These are phyloP conservation scores for Fusarium sarcochroum DNA, from an alignment of 2,329 filamentous ascomycete species.

Conservation along the genomic window DNA sequence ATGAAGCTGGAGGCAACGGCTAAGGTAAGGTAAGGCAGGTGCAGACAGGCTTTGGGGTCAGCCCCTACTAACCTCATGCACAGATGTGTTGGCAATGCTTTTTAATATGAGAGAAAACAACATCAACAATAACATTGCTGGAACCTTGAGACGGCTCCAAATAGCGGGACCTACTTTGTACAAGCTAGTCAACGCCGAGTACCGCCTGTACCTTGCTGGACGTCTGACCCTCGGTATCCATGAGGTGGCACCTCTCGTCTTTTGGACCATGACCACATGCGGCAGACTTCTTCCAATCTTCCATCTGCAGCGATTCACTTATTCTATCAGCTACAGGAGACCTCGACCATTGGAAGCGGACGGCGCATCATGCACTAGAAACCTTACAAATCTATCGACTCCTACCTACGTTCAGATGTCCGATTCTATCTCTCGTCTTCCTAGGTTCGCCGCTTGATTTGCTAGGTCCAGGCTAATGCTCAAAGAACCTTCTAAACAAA, in stretches of 20 bases:
- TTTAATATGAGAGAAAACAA: constrained; percentile 64
- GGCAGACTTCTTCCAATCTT: background rate
- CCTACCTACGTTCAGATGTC: constrained; percentile 2
- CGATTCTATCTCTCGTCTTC: background rate
- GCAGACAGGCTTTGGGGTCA: constrained; percentile 41
- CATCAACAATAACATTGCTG: constrained; percentile 48
- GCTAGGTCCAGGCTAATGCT: constrained; percentile 19
- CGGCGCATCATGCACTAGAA: background rate
- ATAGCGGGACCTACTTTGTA: constrained; percentile 39
- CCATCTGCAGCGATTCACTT: constrained; percentile 18
- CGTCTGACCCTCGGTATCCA: constrained; percentile 13
- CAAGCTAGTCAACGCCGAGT: constrained; percentile 41
- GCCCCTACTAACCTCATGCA: constrained; percentile 71
- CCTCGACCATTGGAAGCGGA: background rate
- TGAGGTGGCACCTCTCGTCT: constrained; percentile 20
- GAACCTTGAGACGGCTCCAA: constrained; percentile 42
- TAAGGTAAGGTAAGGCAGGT: constrained; percentile 38
- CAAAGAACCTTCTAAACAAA: constrained; percentile 21
- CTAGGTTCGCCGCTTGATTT: constrained; percentile 1
- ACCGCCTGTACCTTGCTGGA: constrained; percentile 26
- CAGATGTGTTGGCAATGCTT: constrained; percentile 82
- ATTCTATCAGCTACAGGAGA: constrained; percentile 5
- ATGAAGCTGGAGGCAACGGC: constrained; percentile 47
- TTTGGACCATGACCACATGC: too few species aligned
- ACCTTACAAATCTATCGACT: background rate